These are phyloP conservation scores for Triticum urartu DNA, from an alignment of 176 grass and related monocot species.

Conservation along the genomic window DNA sequence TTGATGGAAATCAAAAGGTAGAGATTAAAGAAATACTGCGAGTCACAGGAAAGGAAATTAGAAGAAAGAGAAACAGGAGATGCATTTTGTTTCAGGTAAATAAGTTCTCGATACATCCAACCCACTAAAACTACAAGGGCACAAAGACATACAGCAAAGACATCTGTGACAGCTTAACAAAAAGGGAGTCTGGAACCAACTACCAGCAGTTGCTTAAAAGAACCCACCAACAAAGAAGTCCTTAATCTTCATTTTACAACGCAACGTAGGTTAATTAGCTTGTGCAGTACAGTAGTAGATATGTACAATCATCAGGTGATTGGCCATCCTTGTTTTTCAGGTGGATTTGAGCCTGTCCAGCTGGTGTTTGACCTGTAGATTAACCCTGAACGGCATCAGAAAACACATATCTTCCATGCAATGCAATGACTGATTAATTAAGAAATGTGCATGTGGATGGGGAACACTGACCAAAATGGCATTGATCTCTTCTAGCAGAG, in stretches of 20 bases:
- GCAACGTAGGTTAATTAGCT: not conserved
- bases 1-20: not conserved
- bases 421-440: not conserved
- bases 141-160: not conserved
- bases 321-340: conserved; percentile 22
- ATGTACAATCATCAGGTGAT: conserved; percentile 28
- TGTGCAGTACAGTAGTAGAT: conserved; percentile 23
- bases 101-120: not conserved
- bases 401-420: not conserved
- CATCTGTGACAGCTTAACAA: not conserved
- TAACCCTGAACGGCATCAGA: conserved; percentile 8
- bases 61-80: not conserved
- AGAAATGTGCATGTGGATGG: not conserved
- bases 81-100: not conserved
- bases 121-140: not conserved
- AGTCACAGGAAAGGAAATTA: not conserved
- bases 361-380: conserved; percentile 55
- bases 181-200: not conserved
- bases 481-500: conserved; percentile 62
- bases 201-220: not conserved
- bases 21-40: not conserved
- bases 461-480: conserved; percentile 49
- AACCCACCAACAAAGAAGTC: not conserved
- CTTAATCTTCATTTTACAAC: conserved; percentile 15
- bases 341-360: conserved; percentile 70